Evolutionary conservation across 345 rosid species (phyloP).

Genomic region (Ceriops tagal): DNA sequence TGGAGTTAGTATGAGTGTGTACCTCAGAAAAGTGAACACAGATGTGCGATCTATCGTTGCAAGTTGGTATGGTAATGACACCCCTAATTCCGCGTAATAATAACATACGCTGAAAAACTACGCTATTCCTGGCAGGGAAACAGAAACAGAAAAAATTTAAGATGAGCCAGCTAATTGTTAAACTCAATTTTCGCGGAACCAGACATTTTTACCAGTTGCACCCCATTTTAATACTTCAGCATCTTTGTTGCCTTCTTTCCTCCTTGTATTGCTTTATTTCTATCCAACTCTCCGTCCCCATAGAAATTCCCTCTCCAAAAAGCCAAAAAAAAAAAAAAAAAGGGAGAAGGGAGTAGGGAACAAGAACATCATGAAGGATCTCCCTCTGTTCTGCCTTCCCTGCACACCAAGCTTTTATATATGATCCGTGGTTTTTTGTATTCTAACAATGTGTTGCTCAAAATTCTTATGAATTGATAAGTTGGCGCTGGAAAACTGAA

Average conservation of each 20-base stretch:
- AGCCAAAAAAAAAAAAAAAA: not conserved
- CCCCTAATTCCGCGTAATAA: not conserved
- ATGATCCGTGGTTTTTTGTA: not conserved
- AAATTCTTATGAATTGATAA: too few species aligned
- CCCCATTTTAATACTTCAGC: not conserved
- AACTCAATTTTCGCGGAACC: slow-evolving; percentile 26
- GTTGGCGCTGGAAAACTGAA: too few species aligned
- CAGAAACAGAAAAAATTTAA: not conserved
- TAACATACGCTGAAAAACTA: not conserved
- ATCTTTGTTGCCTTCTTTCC: not conserved
- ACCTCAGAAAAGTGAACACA: too few species aligned
- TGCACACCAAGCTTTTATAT: slow-evolving; percentile 12
- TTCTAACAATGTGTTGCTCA: slow-evolving; percentile 5
- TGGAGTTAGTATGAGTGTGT: too few species aligned
- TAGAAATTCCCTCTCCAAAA: not conserved
- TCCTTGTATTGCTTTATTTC: slow-evolving; percentile 3
- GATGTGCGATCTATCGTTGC: too few species aligned
- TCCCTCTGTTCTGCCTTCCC: slow-evolving; percentile 1
- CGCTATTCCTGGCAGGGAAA: not conserved
- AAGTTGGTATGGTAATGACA: not conserved
- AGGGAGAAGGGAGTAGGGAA: not conserved
- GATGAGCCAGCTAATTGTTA: slow-evolving; percentile 13
- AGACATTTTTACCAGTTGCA: slow-evolving; percentile 3
- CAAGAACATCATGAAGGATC: too few species aligned
- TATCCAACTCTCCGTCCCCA: not conserved